Evolutionary conservation across 148 eudicot genomes (phyloP), one percentile per base, ranked within the genome.

Genomic region (Oxyria digyna): DNA sequence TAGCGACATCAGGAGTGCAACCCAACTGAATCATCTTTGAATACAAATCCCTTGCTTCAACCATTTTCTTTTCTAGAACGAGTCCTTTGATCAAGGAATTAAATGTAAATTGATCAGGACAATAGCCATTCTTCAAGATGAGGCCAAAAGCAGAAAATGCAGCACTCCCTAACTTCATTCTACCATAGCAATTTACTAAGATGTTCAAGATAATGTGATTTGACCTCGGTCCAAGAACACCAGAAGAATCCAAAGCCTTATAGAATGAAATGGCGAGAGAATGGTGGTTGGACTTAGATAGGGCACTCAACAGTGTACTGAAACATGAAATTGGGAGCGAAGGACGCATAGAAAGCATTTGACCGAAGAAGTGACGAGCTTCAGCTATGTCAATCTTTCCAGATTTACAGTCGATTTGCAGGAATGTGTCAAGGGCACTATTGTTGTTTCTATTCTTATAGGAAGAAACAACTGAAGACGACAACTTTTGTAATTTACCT

Each of bases 171-270:
- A 38, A 68, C 49, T 68, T 71, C 75, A 71, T n/a, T 0, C 45
- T 69, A 42, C 74, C 70, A 42, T 46, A 74, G 50, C 81, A 67
- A 42, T 78, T 74, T 17, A 78, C 69, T 72, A 78, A 46, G 40
- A 78, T 78, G 21, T 62, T 65, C 42, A 71, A 23, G 4, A 74
- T 72, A 26, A 68, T 41, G 20, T 7, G 64, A 71, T 78, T 65
- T 4, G 78, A 75, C 52, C 52, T 46, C 52, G 12, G 11, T 20
- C 52, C 52, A 11, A 45, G 6, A 45, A 4, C 20, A 45, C 50
- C 50, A 0, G 52, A 71, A 4, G 29, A 33, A 26, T 18, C 41
- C 78, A 78, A 26, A 5, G 50, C 69, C 14, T 48, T 33, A 29
- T 43, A 78, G 69, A 78, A 38, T 8, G 40, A 59, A 42, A 74